Evolutionary conservation across 2,329 filamentous ascomycete genomes (phyloP).

Genomic region (Penicillium sp.): DNA sequence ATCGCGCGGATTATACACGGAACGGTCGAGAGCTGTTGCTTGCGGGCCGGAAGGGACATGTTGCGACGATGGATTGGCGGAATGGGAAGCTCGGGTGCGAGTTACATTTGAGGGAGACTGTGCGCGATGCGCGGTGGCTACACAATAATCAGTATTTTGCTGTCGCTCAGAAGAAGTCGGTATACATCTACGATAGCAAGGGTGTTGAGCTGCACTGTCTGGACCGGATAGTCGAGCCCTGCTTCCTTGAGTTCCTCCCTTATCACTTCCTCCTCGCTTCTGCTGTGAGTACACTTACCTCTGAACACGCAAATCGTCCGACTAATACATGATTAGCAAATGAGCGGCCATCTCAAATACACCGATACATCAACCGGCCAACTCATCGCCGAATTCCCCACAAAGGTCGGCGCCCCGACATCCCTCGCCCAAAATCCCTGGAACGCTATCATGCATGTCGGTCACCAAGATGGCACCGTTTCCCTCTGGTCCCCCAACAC

Average conservation of each 20-base stretch:
- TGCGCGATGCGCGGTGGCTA: constrained; percentile 87
- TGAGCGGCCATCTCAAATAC: constrained; percentile 83
- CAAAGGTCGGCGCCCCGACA: constrained; percentile 80
- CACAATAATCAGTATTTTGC: constrained; percentile 95
- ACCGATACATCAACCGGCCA: constrained; percentile 94
- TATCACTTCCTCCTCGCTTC: constrained; percentile 95
- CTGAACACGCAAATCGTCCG: not conserved
- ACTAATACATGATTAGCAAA: constrained; percentile 60
- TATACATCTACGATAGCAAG: constrained; percentile 92
- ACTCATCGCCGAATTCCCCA: constrained; percentile 82
- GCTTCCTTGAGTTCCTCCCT: constrained; percentile 92
- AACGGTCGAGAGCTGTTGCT: constrained; percentile 87
- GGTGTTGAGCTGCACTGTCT: constrained; percentile 93
- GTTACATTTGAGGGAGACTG: constrained; percentile 85
- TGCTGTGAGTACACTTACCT: constrained; percentile 61
- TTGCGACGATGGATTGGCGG: constrained; percentile 96
- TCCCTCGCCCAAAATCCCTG: constrained; percentile 86
- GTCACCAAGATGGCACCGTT: constrained; percentile 93
- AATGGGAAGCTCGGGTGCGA: constrained; percentile 91
- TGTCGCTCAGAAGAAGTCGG: constrained; percentile 93
- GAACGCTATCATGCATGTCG: constrained; percentile 90
- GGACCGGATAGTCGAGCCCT: constrained; percentile 86
- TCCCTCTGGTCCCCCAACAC: constrained; percentile 96
- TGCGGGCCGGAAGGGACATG: constrained; percentile 88
- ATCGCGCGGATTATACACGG: constrained; percentile 84